phyloP scores from a whole-genome alignment of 768 basidiomycete species.

The Butyriboletus loyo region DNA sequence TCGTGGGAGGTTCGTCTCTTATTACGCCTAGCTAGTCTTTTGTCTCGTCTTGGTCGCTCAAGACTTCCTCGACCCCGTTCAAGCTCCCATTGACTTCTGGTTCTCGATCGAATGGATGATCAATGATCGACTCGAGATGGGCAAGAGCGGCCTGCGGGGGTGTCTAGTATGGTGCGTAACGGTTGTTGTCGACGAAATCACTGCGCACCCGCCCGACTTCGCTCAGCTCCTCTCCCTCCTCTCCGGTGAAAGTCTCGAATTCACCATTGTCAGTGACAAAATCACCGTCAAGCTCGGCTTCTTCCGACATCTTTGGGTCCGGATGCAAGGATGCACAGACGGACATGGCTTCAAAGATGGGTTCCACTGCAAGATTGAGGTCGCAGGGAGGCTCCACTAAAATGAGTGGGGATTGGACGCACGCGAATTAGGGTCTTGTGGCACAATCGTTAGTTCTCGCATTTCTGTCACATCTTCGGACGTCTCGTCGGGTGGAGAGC shows the following conservation, averaged over 20 bases:
- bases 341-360: slow-evolving; percentile 85
- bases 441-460: slow-evolving; percentile 79
- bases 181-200: slow-evolving; percentile 72
- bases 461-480: slow-evolving; percentile 47
- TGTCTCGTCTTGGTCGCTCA: slow-evolving; percentile 13
- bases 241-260: slow-evolving; percentile 53
- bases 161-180: slow-evolving; percentile 85
- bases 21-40: slow-evolving; percentile 3
- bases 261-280: slow-evolving; percentile 49
- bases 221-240: slow-evolving; percentile 70
- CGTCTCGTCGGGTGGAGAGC: slow-evolving; percentile 36
- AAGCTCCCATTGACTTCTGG: slow-evolving; percentile 14
- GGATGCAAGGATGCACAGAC: slow-evolving; percentile 84
- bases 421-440: slow-evolving; percentile 58
- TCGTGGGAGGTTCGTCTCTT: not conserved
- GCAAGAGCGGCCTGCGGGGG: slow-evolving; percentile 69
- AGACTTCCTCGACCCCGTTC: slow-evolving; percentile 14
- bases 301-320: slow-evolving; percentile 46
- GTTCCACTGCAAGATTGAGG: slow-evolving; percentile 54
- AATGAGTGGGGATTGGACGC: slow-evolving; percentile 30
- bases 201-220: slow-evolving; percentile 94
- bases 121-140: slow-evolving; percentile 79
- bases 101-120: slow-evolving; percentile 41
- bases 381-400: slow-evolving; percentile 1
- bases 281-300: slow-evolving; percentile 50